Evolutionary conservation across 2,329 filamentous ascomycete genomes (phyloP), one percentile per base, ranked within the genome.

Genomic region (Metarhizium rileyi): DNA sequence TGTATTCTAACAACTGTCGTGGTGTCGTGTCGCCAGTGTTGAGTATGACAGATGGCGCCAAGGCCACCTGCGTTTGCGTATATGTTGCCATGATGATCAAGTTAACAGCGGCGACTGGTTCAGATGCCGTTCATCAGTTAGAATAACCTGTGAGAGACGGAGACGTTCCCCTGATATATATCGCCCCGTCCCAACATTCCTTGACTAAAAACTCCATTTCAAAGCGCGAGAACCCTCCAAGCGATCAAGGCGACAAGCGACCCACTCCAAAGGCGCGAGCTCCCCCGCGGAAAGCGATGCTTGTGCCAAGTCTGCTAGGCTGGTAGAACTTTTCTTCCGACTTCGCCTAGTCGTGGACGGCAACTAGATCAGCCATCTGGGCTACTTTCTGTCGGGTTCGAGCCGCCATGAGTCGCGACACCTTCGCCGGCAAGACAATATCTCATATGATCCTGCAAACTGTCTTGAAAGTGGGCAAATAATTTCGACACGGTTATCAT

Each of bases 21-120:
- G 40, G 47, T 3, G 47, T 44, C n/a, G 47, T 18, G 18, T 27
- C 40, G 10, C 30, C 16, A 20, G 47, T 16, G 14, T 26, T 28
- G 27, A 48, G 47, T 3, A 22, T 20, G 28, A 35, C 22, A 20
- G 30, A n/a, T 20, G 40, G 27, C 27, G n/a, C 27, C n/a, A 25
- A 23, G 7, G 26, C 23, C 28, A 48, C 40, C 38, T 44, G 40
- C 9, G 41, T 48, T 44, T 44, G 47, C 9, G 26, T 44, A 48
- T 14, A 27, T 12, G 22, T 36, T 5, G 40, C 22, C 47, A 48
- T 48, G 28, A 22, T 48, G 18, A 18, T 44, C 18, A 26, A 14
- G 2, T 16, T n/a, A 7, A 22, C 9, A 27, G 18, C 14, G 6
- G 18, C n/a, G 14, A 7, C 7, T 3, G 18, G n/a, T 27, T 36